Conservation (phyloP, 129 eudicot genomes). For the Calendula officinalis region DNA sequence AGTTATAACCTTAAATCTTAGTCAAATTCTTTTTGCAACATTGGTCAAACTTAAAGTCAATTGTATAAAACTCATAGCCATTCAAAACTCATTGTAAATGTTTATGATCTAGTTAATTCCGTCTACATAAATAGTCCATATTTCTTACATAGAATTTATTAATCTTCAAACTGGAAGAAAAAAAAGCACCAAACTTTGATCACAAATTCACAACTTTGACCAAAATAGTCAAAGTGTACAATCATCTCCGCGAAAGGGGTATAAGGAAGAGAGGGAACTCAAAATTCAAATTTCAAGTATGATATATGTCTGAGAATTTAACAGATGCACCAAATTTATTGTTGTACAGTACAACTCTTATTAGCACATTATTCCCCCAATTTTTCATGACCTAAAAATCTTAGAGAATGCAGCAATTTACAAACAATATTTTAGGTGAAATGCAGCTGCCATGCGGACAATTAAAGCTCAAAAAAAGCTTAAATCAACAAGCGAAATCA, state of each 20-base stretch:
- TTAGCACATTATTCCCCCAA: constrained; percentile 18
- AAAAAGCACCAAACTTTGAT: background rate
- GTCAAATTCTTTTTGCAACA: constrained; percentile 17
- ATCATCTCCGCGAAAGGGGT: constrained; percentile 6
- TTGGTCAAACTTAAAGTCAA: constrained; percentile 26
- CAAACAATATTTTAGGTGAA: constrained; percentile 6
- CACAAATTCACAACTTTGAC: constrained; percentile 9
- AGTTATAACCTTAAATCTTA: constrained; percentile 2
- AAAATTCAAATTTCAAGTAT: constrained; percentile 8
- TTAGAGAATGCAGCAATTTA: background rate
- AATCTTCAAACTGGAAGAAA: background rate
- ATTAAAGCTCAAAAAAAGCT: background rate
- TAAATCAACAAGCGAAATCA: background rate
- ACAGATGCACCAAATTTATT: constrained; percentile 5
- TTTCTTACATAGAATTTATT: constrained; percentile 6
- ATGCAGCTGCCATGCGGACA: constrained; percentile 22
- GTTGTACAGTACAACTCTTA: constrained; percentile 14
- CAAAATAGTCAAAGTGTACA: constrained; percentile 20
- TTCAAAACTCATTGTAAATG: background rate
- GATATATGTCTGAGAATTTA: background rate
- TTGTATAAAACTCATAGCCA: background rate
- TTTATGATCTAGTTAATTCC: constrained; percentile 2
- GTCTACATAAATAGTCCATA: background rate
- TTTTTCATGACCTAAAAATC: constrained; percentile 12
- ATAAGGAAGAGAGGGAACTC: constrained; percentile 15